Percentiles rank a stretch among this genome's conserved stretches.
phyloP scores from a whole-genome alignment of 129 eudicot species.

The Solidago caesia region DNA sequence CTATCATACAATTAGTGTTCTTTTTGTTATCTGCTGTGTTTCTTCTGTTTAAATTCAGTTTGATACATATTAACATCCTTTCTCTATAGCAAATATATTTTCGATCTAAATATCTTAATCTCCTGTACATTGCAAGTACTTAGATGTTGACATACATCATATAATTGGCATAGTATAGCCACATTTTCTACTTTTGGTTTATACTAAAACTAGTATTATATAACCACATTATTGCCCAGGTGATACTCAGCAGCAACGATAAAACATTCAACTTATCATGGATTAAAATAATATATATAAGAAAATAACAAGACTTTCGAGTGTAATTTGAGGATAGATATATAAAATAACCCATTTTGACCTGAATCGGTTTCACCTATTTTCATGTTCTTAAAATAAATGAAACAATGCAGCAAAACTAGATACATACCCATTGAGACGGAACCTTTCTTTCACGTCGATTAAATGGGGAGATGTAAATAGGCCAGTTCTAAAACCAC shows the following conservation, averaged over 20 bases:
- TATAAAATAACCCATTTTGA: no score
- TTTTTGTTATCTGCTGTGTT: no score
- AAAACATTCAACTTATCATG: no score
- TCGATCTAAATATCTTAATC: conserved; percentile 3
- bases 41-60: no score
- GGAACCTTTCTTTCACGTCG: conserved; percentile 93
- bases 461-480: conserved; percentile 93
- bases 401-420: conserved; percentile 10
- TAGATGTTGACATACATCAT: not conserved
- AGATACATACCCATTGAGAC: conserved; percentile 73
- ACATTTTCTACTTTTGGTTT: not conserved
- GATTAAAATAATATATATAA: no score
- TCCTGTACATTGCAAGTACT: not conserved
- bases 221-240: not conserved
- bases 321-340: no score
- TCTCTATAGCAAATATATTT: conserved; percentile 1
- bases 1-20: no score
- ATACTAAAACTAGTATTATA: not conserved
- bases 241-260: no score
- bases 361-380: no score
- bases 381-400: not conserved
- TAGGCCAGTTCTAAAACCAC: conserved; percentile 83
- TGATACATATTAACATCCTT: not conserved
- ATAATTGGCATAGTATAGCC: no score
- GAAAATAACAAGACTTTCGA: no score